phyloP scores from a whole-genome alignment of 2,329 filamentous ascomycete genomes.

The Colletotrichum higginsianum region DNA sequence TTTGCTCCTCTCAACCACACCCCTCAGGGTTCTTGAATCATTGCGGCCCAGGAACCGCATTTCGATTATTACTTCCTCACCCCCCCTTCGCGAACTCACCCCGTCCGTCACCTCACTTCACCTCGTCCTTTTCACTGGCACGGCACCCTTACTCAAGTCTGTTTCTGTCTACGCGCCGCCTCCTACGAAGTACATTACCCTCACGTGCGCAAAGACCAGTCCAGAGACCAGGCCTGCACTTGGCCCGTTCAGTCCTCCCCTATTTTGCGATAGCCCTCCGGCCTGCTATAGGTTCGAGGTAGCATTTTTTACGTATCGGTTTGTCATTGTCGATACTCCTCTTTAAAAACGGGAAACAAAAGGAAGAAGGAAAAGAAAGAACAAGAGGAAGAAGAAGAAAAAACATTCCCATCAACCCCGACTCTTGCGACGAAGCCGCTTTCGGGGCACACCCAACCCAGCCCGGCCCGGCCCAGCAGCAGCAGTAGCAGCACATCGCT shows the following conservation, averaged over 20 bases:
- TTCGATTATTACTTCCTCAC: constrained; percentile 26
- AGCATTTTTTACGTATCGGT: constrained; percentile 36
- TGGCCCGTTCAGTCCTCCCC: constrained; percentile 39
- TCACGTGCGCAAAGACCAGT: constrained; percentile 35
- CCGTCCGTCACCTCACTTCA: constrained; percentile 29
- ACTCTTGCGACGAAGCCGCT: constrained; percentile 23
- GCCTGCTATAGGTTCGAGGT: constrained; percentile 37
- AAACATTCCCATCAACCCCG: constrained; percentile 33
- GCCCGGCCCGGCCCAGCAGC: background rate
- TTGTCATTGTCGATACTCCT: constrained; percentile 35
- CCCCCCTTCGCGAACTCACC: constrained; percentile 25
- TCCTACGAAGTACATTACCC: background rate
- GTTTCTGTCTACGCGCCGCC: background rate
- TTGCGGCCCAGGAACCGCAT: constrained; percentile 31
- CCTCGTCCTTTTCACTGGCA: constrained; percentile 3
- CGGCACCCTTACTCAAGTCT: background rate
- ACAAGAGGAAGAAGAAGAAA: background rate
- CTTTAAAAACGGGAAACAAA: background rate
- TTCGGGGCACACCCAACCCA: constrained; percentile 26
- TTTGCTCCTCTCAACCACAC: constrained; percentile 33
- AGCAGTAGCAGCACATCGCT: constrained; percentile 13
- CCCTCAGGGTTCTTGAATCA: constrained; percentile 42
- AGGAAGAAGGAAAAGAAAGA: too few species aligned
- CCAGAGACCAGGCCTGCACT: constrained; percentile 24
- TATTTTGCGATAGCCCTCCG: constrained; percentile 36